These are phyloP conservation scores for Calonectria pseudoturangicola DNA, from an alignment of 2,329 filamentous ascomycete species.

Conservation along the genomic window DNA sequence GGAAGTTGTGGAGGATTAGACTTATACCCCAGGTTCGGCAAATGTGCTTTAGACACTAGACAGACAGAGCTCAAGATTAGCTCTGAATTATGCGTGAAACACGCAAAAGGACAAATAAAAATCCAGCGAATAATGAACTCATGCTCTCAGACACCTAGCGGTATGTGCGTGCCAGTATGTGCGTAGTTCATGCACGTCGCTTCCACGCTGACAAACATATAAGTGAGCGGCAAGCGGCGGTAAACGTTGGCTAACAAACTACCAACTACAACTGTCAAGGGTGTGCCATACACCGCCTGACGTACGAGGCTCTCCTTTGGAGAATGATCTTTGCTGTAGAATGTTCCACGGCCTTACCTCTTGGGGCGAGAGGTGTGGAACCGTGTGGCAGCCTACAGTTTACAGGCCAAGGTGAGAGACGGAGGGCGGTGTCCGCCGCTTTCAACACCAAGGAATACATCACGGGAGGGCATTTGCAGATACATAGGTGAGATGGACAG, in stretches of 20 bases:
- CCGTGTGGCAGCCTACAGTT: slow-evolving; percentile 24
- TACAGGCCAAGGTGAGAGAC: slow-evolving; percentile 30
- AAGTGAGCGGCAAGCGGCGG: slow-evolving; percentile 33
- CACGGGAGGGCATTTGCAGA: not conserved
- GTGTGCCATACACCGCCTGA: slow-evolving; percentile 20
- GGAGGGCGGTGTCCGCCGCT: slow-evolving; percentile 21
- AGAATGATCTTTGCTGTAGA: slow-evolving; percentile 6
- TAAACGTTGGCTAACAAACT: not conserved
- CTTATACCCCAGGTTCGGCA: slow-evolving; percentile 47
- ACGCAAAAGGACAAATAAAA: slow-evolving; percentile 25
- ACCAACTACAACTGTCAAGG: slow-evolving; percentile 1
- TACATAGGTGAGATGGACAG: not conserved
- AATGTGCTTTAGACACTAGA: slow-evolving; percentile 18
- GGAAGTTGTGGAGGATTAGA: slow-evolving; percentile 30
- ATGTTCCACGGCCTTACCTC: slow-evolving; percentile 35
- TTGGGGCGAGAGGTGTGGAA: slow-evolving; percentile 33
- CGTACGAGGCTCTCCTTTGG: slow-evolving; percentile 2
- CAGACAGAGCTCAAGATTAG: slow-evolving; percentile 22
- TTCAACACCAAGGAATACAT: slow-evolving; percentile 25
- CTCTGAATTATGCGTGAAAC: slow-evolving; percentile 30
- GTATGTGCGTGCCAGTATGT: not conserved
- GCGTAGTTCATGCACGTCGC: slow-evolving; percentile 16
- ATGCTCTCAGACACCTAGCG: not conserved
- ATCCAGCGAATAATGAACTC: not conserved
- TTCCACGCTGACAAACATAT: slow-evolving; percentile 13